Evolutionary conservation across 805 yeast species (phyloP).

Genomic region (Lipomyces lipofer): DNA sequence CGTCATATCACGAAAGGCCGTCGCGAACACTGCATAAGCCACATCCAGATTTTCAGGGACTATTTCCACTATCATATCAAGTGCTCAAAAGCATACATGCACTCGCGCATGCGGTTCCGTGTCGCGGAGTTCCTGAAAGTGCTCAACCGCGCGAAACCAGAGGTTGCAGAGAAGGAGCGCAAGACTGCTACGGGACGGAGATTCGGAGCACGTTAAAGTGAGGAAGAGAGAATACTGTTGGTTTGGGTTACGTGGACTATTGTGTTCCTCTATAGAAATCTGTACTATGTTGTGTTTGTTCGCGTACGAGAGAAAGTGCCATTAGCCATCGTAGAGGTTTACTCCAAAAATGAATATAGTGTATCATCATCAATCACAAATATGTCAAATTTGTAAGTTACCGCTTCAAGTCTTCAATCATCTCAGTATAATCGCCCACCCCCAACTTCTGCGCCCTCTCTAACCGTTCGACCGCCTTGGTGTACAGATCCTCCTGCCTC

Average conservation of each 20-base stretch:
- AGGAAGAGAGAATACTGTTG: neutral
- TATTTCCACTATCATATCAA: constrained; percentile 98
- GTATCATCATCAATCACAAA: too few species aligned
- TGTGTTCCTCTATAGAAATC: too few species aligned
- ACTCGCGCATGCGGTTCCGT: constrained; percentile 95
- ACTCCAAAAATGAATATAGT: too few species aligned
- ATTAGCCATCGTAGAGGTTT: too few species aligned
- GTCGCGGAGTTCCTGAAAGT: constrained; percentile 93
- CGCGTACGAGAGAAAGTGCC: too few species aligned
- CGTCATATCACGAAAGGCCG: constrained; percentile 55
- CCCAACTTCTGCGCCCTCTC: constrained; percentile 65
- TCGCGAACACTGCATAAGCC: constrained; percentile 84
- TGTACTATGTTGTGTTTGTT: too few species aligned
- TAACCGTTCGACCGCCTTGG: constrained; percentile 66
- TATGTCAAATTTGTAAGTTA: too few species aligned
- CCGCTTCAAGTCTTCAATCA: constrained; percentile 40
- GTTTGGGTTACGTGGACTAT: neutral
- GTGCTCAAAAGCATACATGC: constrained; percentile 97
- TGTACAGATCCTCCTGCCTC: constrained; percentile 67
- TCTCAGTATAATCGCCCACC: constrained; percentile 40
- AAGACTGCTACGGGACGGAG: constrained; percentile 75
- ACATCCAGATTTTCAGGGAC: constrained; percentile 88
- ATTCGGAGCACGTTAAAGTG: constrained; percentile 43
- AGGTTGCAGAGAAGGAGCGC: constrained; percentile 68
- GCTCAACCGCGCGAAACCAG: constrained; percentile 95